Evolutionary conservation across 768 basidiomycete species (phyloP), one percentile per base, ranked within the genome.

Genomic region (Piloderma croceum): DNA sequence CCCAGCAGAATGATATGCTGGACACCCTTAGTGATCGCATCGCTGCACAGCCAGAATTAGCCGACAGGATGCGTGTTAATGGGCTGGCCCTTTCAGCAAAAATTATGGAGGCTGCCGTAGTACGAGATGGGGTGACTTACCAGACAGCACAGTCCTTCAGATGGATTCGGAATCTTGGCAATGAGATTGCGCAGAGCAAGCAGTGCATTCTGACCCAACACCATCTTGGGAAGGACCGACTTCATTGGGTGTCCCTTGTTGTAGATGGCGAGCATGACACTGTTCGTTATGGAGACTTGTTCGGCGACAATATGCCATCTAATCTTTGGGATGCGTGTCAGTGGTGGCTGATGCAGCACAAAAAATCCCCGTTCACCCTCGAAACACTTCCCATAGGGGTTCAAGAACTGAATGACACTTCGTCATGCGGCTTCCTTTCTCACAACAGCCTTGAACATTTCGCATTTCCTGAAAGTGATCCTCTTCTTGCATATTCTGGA

Each of bases 1-100:
- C 45, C 7, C 33, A 49, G 22, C 31, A 46, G n/a, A 41, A 48
- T 2, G 44, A 44, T 21, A 17, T 15, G 27, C 27, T 29, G 15
- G 27, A 29, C 10, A 9, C 15, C 15, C 27, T 29, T 9, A 9
- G 27, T 15, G 9, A 9, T 29, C 27, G 27, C 27, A 29, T 29
- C 27, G 27, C 27, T 9, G 10, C 9, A 9, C 15, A 9, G 9
- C 27, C 27, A 15, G 27, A 29, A 15, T 15, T 29, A 9, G 27
- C 27, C n/a, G n/a, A n/a, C n/a, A n/a, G n/a, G n/a, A n/a, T n/a
- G n/a, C n/a, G n/a, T n/a, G n/a, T n/a, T n/a, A n/a, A n/a, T n/a
- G n/a, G n/a, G n/a, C n/a, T n/a, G n/a, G n/a, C n/a, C n/a, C n/a
- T n/a, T n/a, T n/a, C n/a, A n/a, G n/a, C n/a, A n/a, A n/a, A n/a